Evolutionary conservation across 2,329 filamentous ascomycete genomes (phyloP), one percentile per base, ranked within the genome.

Genomic region (Sporothrix mexicana): DNA sequence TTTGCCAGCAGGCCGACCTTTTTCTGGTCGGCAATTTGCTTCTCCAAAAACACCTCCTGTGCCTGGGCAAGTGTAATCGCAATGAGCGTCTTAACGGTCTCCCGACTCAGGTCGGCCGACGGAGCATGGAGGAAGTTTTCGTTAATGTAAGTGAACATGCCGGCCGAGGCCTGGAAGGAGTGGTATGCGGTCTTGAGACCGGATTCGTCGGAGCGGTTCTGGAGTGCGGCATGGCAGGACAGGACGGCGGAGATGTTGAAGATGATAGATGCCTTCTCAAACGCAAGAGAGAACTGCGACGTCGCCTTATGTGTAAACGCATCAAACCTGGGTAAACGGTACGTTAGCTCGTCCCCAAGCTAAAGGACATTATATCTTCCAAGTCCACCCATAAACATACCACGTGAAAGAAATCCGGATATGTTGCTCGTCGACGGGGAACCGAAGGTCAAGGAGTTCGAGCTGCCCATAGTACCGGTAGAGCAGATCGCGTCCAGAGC

Each of bases 141-240:
- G 82, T 99, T 99, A 84, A 99, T 99, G 79, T 99, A 99, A 70
- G 95, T 98, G 82, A 98, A 99, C 96, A 99, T 99, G 84, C 96
- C 96, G 10, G 96, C 96, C 8, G 95, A 95, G 55, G 96, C 96
- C 82, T 99, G 96, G 84, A 98, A 98, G 23, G 95, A 98, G 82
- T 99, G 95, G 80, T 98, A 99, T 20, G 96, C 94, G 15, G 94
- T 95, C 84, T 99, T 99, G 80, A 98, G 88, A 47, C 95, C 95
- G 6, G 92, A 88, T 79, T 99, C 96, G 80, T 98, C 95, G 76
- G 93, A 92, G 68, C 96, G 91, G 77, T 96, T 95, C 83, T 99
- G 97, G 79, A 93, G 88, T 59, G 95, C 94, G 74, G 95, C 96
- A 86, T 99, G 94, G 79, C 95, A 98, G 71, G 95, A 98, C 23